phyloP scores from a whole-genome alignment of 2,329 filamentous ascomycete species.

The Magnaporthales sp. region DNA sequence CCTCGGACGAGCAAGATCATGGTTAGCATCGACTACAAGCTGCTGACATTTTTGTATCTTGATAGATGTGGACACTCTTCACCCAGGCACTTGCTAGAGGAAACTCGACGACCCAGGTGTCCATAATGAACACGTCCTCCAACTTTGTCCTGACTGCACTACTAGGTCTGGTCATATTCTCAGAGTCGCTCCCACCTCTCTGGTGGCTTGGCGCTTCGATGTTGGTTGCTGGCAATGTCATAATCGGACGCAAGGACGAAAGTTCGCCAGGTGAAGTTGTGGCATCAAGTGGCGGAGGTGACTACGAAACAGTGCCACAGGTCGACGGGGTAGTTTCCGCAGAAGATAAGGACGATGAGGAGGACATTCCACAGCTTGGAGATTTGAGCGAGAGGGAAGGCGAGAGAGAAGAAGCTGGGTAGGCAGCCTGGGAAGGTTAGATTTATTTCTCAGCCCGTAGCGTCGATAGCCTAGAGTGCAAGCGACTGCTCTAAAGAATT shows the following conservation, averaged over 20 bases:
- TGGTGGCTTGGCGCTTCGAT: conserved; percentile 71
- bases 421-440: not conserved
- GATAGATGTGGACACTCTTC: conserved; percentile 73
- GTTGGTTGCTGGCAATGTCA: conserved; percentile 67
- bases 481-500: not conserved
- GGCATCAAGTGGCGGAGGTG: conserved; percentile 16
- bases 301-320: conserved; percentile 21
- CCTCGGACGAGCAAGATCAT: not conserved
- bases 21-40: not conserved
- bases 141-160: conserved; percentile 76
- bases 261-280: conserved; percentile 10
- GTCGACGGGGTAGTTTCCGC: conserved; percentile 9
- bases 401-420: not conserved
- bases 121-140: conserved; percentile 72
- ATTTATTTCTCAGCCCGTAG: not conserved
- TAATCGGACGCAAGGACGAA: conserved; percentile 65
- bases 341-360: conserved; percentile 15
- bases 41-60: conserved; percentile 5
- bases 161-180: conserved; percentile 61
- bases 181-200: conserved; percentile 59
- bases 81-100: conserved; percentile 68
- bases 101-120: conserved; percentile 69
- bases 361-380: conserved; percentile 16
- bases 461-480: not conserved
- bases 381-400: conserved; percentile 7